A percentile compares a stretch with the other conserved stretches of the same genome.
phyloP scores from a whole-genome alignment of 306 rosid species.

The Cucumis sativus region Cucumber_9930_V3 NC_026656.2:2340001-2340500 shows the following conservation, averaged over 20 bases:
- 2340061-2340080: slow-evolving; percentile 45
- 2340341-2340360: slow-evolving; percentile 25
- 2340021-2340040: slow-evolving; percentile 23
- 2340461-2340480: slow-evolving; percentile 29
- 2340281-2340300: slow-evolving; percentile 30
- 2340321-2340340: slow-evolving; percentile 25
- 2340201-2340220: slow-evolving; percentile 29
- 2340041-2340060: slow-evolving; percentile 21
- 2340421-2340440: slow-evolving; percentile 20
- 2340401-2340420: slow-evolving; percentile 27
- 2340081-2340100: slow-evolving; percentile 31
- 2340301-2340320: slow-evolving; percentile 43
- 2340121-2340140: slow-evolving; percentile 30
- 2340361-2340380: slow-evolving; percentile 30
- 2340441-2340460: slow-evolving; percentile 38
- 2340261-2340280: slow-evolving; percentile 24
- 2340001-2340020: slow-evolving; percentile 22
- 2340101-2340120: neutral
- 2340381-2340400: slow-evolving; percentile 24
- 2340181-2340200: slow-evolving; percentile 14
- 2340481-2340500: slow-evolving; percentile 19
- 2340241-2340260: slow-evolving; percentile 32
- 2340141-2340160: slow-evolving; percentile 56
- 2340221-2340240: slow-evolving; percentile 60
- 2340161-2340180: slow-evolving; percentile 27